Base-by-base conservation (phyloP, 768 basidiomycete species). In the Tulasnella sp. region DNA sequence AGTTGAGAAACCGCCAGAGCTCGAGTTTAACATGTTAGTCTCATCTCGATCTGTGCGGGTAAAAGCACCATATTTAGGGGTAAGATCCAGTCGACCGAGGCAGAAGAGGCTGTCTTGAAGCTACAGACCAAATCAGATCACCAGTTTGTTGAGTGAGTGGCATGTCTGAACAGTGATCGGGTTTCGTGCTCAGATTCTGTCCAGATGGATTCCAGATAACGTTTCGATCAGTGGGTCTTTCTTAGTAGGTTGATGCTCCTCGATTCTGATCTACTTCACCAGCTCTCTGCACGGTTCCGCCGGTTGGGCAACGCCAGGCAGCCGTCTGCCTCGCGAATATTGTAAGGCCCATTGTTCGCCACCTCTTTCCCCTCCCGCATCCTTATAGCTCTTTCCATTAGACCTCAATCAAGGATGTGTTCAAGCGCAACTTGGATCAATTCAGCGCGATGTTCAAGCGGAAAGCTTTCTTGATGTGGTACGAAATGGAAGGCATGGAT, bases 181-280 rank as follows among this genome's bases (percentile, higher is more conserved):
- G 57, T 13, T 18, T 77, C 51, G 42, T 55, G 11, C 11, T 70
- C 39, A 74, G 7, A 73, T 44, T 40, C 81, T 13, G 57, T 61
- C 4, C 74, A 93, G 92, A 81, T 94, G 94, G 94, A 94, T 95
- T 80, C 94, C 94, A 9, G 94, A 95, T 84, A 95, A 95, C 80
- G 91, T 95, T 11, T 95, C 93, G 0, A 90, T 94, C 23, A 92
- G 79, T 79, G 23, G 32, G 79, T 61, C 29, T 16, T 26, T n/a
- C 15, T 29, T 77, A 39, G 29, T 73, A 29, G n/a, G 20, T 72
- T 23, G 15, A 39, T 29, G 55, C 20, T 51, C 23, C 44, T 73
- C 48, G 39, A 15, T 32, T 75, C 74, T 77, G 11, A 73, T 78
- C 9, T 75, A 29, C 35, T 46, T 61, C 39, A 35, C 39, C 44